Evolutionary conservation across 2,329 filamentous ascomycete species (phyloP).

Genomic region (Colletotrichum liaoningense): DNA sequence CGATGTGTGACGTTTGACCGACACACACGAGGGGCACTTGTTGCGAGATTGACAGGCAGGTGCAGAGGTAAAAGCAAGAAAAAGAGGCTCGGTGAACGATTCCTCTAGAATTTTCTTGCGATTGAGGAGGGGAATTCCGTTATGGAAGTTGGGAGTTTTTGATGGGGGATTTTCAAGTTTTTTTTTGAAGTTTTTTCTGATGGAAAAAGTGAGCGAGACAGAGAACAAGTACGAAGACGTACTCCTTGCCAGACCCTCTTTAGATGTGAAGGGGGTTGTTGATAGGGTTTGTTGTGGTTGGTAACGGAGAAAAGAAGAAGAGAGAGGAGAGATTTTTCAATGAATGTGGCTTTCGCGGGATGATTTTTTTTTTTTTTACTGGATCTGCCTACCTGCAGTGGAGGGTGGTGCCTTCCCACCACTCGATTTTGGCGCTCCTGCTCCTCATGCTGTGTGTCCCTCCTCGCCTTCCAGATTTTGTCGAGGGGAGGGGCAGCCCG

Average conservation of each 20-base stretch:
- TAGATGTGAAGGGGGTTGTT: constrained; percentile 54
- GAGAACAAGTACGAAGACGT: constrained; percentile 69
- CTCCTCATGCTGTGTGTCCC: background rate
- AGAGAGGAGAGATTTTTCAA: constrained; percentile 53
- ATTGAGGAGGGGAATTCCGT: constrained; percentile 36
- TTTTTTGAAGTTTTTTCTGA: constrained; percentile 68
- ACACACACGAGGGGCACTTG: constrained; percentile 35
- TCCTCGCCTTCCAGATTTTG: constrained; percentile 31
- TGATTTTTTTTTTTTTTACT: constrained; percentile 37
- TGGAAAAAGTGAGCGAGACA: constrained; percentile 67
- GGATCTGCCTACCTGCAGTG: constrained; percentile 29
- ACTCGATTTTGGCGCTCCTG: background rate
- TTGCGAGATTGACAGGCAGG: constrained; percentile 34
- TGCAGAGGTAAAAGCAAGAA: constrained; percentile 34
- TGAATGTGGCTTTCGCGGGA: constrained; percentile 37
- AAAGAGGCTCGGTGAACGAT: constrained; percentile 21
- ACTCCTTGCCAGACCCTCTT: constrained; percentile 66
- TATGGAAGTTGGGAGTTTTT: constrained; percentile 44
- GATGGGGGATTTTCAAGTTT: constrained; percentile 64
- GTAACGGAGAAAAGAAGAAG: constrained; percentile 51
- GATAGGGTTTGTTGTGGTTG: constrained; percentile 63
- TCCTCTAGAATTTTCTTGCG: constrained; percentile 30
- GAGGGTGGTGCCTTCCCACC: constrained; percentile 25
- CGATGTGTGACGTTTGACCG: constrained; percentile 37
- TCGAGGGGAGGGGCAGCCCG: constrained; percentile 9